Base-by-base conservation (phyloP, 108 stramenopile genomes). In the Cyclotella sp. region DNA sequence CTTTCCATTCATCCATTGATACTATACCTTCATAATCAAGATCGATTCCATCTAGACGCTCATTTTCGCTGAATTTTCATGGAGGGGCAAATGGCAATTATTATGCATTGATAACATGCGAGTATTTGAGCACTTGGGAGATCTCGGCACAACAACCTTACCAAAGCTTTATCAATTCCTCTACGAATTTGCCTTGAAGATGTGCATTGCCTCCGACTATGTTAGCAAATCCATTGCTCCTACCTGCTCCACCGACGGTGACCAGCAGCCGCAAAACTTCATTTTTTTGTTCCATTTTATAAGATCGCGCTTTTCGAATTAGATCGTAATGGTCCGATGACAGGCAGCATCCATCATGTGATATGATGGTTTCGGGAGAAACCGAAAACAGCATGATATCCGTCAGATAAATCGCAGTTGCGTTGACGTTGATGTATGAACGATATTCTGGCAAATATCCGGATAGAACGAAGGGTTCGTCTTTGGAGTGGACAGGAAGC, bases 381-480 rank as follows among this genome's bases (percentile, higher is more conserved):
- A 89, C 63, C 14, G 88, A 89, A 57, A 91, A 93, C 24, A 93
- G 66, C 51, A 90, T 85, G 28, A 93, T 44, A 73, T 93, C 92
- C 9, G 92, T 87, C 34, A 91, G 72, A 24, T 75, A 46, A 14
- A 65, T 9, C 16, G 87, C 69, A 12, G 86, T 79, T 27, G 72
- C 60, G 29, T 86, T 86, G 55, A 88, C 39, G 61, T 89, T 80
- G 65, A 87, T 72, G 57, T 85, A 79, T 12, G 57, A 61, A 14
- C 92, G 85, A 66, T 93, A 93, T 39, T 93, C 92, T 12, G 92
- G 92, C 19, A 93, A 80, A 76, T 93, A 93, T 13, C 86, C 92
- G 0, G 73, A 85, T 18, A 93, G 63, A 9, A 84, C 64, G 74
- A 93, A 87, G 15, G 55, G 14, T 41, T 70, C 16, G 4, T 27